Percentiles rank a stretch among this genome's conserved stretches.
Conservation (phyloP, 2,329 filamentous ascomycete species). For the Boeremia lycopersici region DNA sequence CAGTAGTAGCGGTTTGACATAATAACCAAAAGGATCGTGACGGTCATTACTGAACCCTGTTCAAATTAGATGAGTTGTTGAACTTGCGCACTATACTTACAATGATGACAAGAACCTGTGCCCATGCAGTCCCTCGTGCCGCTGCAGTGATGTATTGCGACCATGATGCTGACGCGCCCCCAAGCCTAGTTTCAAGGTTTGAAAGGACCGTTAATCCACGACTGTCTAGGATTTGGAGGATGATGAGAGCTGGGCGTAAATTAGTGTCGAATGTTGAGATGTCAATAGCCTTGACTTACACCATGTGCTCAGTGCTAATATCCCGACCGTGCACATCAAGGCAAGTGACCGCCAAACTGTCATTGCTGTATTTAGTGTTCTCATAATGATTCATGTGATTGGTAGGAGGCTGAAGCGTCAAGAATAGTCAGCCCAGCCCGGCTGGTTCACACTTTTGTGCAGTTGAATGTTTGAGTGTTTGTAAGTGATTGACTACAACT, state of each 20-base stretch:
- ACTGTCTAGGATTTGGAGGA: constrained; percentile 13
- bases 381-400: background rate
- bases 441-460: background rate
- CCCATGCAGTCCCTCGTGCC: background rate
- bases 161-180: background rate
- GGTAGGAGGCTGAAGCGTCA: background rate
- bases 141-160: constrained; percentile 6
- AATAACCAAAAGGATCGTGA: constrained; percentile 19
- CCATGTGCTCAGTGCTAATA: constrained; percentile 28
- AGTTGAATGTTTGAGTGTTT: background rate
- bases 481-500: background rate
- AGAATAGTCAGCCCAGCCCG: background rate
- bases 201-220: background rate
- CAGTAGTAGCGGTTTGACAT: constrained; percentile 20
- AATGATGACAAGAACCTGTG: background rate
- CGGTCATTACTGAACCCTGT: constrained; percentile 12
- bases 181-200: background rate
- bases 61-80: background rate
- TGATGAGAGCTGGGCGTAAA: background rate
- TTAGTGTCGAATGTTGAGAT: background rate
- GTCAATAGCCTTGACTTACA: constrained; percentile 17
- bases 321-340: constrained; percentile 18
- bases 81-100: background rate
- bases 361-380: constrained; percentile 6
- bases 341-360: constrained; percentile 24